Base-by-base conservation (phyloP, 164 flowering plant species). In the Stephania cephalantha region DNA sequence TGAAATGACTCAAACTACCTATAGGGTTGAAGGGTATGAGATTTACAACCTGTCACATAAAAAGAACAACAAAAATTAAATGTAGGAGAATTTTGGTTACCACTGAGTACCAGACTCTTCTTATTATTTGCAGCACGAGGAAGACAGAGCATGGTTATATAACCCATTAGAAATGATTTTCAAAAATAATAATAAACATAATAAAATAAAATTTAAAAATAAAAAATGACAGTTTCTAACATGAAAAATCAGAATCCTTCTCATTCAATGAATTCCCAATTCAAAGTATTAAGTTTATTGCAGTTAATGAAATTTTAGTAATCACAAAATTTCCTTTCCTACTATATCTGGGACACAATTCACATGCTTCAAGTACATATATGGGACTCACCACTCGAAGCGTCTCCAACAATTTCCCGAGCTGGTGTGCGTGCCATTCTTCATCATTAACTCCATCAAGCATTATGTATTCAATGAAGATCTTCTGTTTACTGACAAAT, bases 11-110 rank as follows among this genome's bases (percentile, higher is more conserved):
- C 71, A 82, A 68, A 76, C 74, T 86, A 20, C 97, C 98, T 71
- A 96, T 91, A 48, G 99, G 94, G 80, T 96, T 96, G 85, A 93
- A 96, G 61, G 99, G 99, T 78, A 96, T 96, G 83, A 96, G 79
- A 82, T 96, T 96, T 69, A 92, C 85, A 76, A 96, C 97, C 99
- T 96, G 93, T 74, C 46, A 69, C 68, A 65, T 7, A 25, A 10
- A 46, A 50, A 68, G 73, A 0, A 69, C 29, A 11, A 42, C 29
- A 46, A 11, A 44, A 15, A 25, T 67, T 44, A 58, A 71, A 71
- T 61, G 68, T 9, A 1, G 25, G 9, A 73, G 25, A 7, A 25
- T 25, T 6, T 69, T 53, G 15, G 42, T 8, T 35, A n/a, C 61
- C 61, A 10, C 12, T 53, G 65, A 61, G 5, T 22, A 61, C 66